These are phyloP conservation scores for Pyrus betulifolia DNA, from an alignment of 306 rosid genomes.

Conservation along the genomic window DNA sequence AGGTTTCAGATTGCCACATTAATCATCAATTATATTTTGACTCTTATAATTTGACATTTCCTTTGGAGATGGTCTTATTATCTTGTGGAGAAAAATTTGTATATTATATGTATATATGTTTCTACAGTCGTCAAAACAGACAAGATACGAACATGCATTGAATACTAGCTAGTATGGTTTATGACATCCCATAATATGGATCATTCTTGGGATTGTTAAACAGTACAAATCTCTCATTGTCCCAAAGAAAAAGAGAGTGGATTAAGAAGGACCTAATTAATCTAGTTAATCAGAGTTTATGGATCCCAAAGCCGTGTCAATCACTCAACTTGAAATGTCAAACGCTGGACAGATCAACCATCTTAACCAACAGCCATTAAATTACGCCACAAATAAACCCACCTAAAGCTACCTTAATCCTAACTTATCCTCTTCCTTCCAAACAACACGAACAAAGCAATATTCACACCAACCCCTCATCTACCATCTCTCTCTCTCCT, in stretches of 20 bases:
- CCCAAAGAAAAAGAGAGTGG: too few relatives aligned
- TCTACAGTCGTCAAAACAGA: slow-evolving; percentile 4
- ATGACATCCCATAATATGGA: slow-evolving; percentile 17
- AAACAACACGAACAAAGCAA: neutral
- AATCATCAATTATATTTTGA: too few relatives aligned
- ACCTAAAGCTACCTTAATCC: neutral
- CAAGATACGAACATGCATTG: slow-evolving; percentile 6
- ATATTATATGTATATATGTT: neutral
- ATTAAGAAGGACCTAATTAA: neutral
- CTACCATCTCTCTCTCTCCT: neutral
- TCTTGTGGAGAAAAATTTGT: neutral
- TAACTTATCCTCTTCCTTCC: neutral
- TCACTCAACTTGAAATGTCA: slow-evolving; percentile 23
- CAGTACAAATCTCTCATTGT: neutral
- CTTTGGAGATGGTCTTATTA: neutral
- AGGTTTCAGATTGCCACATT: too few relatives aligned
- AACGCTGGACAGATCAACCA: slow-evolving; percentile 22
- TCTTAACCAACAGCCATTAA: slow-evolving; percentile 10
- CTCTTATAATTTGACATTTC: too few relatives aligned
- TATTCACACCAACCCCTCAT: slow-evolving; percentile 2
- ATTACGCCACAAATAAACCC: neutral
- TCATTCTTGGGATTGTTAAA: slow-evolving; percentile 7
- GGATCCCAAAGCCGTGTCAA: slow-evolving; percentile 36
- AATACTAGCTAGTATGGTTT: neutral
- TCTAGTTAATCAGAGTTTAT: slow-evolving; percentile 8